phyloP scores from a whole-genome alignment of 2,329 filamentous ascomycete species.

The Fulvia fulva region DNA sequence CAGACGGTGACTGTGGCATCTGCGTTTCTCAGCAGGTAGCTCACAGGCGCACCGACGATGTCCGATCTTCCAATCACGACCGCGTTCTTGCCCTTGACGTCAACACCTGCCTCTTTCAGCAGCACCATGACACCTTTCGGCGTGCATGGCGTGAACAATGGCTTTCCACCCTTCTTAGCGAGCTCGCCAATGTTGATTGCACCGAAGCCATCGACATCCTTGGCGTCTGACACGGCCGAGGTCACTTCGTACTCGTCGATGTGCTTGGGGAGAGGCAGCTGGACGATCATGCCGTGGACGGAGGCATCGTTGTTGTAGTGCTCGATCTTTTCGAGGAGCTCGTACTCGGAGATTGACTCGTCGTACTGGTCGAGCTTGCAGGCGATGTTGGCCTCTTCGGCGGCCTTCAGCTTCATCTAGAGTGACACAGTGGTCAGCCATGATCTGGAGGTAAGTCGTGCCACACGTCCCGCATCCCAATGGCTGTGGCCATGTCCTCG shows the following conservation, averaged over 20 bases:
- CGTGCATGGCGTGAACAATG: slow-evolving; percentile 89
- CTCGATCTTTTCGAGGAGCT: slow-evolving; percentile 78
- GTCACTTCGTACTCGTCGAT: slow-evolving; percentile 89
- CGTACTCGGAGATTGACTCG: slow-evolving; percentile 74
- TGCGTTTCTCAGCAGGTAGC: slow-evolving; percentile 89
- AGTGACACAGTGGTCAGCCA: background rate
- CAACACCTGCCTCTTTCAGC: slow-evolving; percentile 75
- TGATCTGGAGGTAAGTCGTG: background rate
- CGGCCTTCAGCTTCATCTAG: slow-evolving; percentile 98
- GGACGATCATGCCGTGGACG: slow-evolving; percentile 90
- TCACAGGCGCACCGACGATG: slow-evolving; percentile 95
- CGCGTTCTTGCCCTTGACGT: slow-evolving; percentile 83
- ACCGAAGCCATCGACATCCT: slow-evolving; percentile 97
- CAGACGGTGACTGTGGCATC: slow-evolving; percentile 96
- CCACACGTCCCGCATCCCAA: background rate
- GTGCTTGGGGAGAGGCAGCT: slow-evolving; percentile 83
- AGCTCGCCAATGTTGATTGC: slow-evolving; percentile 92
- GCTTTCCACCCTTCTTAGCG: slow-evolving; percentile 87
- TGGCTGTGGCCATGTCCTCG: background rate
- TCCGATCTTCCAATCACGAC: slow-evolving; percentile 93
- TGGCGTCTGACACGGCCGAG: slow-evolving; percentile 84
- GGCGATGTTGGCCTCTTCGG: slow-evolving; percentile 86
- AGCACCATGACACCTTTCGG: slow-evolving; percentile 96
- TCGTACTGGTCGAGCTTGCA: slow-evolving; percentile 84
- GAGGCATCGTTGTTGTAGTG: slow-evolving; percentile 79